These are phyloP conservation scores for Chloranthus sessilifolius DNA, from an alignment of 164 flowering plant genomes.

Conservation along the genomic window DNA sequence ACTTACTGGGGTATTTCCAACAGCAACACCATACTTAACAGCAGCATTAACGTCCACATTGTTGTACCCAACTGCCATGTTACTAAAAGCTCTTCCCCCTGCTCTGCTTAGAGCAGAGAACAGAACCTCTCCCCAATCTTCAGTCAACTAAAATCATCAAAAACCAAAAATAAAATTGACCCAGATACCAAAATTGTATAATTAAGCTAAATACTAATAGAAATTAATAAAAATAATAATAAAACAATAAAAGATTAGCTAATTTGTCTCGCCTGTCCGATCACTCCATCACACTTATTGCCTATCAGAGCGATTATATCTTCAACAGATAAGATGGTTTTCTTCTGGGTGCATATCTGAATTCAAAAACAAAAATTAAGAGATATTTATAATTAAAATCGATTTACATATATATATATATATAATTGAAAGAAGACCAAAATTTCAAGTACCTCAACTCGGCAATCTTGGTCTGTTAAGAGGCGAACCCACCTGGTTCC, in stretches of 20 bases:
- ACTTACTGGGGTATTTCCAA: slow-evolving; percentile 95
- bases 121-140: slow-evolving; percentile 95
- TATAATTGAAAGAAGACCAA: slow-evolving; percentile 1
- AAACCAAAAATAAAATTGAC: slow-evolving; percentile 7
- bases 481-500: slow-evolving; percentile 97
- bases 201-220: background rate
- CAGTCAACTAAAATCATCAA: slow-evolving; percentile 49
- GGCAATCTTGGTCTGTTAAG: slow-evolving; percentile 72
- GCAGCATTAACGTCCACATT: slow-evolving; percentile 92
- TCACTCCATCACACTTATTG: slow-evolving; percentile 87
- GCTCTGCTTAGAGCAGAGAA: slow-evolving; percentile 87
- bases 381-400: background rate
- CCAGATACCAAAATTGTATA: background rate
- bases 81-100: slow-evolving; percentile 92
- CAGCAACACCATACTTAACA: slow-evolving; percentile 77
- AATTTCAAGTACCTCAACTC: slow-evolving; percentile 58
- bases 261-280: slow-evolving; percentile 64
- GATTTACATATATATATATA: no score
- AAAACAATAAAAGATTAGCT: background rate
- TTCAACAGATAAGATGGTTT: slow-evolving; percentile 90
- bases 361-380: slow-evolving; percentile 1
- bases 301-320: slow-evolving; percentile 87
- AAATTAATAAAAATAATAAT: background rate
- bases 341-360: slow-evolving; percentile 85
- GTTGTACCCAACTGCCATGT: slow-evolving; percentile 98